Percentiles rank a stretch among this genome's conserved stretches.
Conservation (phyloP, 2,329 filamentous ascomycete species). For the Zasmidium citrigriseum region DNA sequence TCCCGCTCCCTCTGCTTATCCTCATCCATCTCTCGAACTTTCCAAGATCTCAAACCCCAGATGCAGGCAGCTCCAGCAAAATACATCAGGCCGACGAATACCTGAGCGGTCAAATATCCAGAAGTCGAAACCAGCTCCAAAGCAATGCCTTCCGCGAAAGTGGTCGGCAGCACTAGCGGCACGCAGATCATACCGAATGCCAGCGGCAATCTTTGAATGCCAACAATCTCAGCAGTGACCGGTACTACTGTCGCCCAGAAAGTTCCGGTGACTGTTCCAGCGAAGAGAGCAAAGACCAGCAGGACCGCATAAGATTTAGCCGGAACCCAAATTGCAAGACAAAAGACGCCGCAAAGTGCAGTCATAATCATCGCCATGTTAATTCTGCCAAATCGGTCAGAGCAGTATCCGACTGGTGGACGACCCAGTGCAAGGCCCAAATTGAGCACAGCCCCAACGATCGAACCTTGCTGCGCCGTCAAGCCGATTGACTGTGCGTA, state of each 20-base stretch:
- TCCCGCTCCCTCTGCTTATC: constrained; percentile 3
- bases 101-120: constrained; percentile 55
- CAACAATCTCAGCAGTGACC: constrained; percentile 30
- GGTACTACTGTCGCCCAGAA: constrained; percentile 31
- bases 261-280: constrained; percentile 24
- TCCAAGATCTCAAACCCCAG: constrained; percentile 59
- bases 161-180: constrained; percentile 26
- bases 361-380: constrained; percentile 28
- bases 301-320: constrained; percentile 24
- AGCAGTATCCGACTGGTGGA: constrained; percentile 24
- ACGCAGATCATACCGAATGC: constrained; percentile 31
- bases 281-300: constrained; percentile 24
- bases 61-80: constrained; percentile 52
- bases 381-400: constrained; percentile 27
- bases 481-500: constrained; percentile 27
- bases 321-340: constrained; percentile 26
- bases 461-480: constrained; percentile 21
- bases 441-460: constrained; percentile 28
- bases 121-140: constrained; percentile 24
- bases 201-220: constrained; percentile 26
- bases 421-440: constrained; percentile 29
- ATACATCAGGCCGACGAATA: constrained; percentile 62
- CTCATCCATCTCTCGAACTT: constrained; percentile 52
- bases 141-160: constrained; percentile 30
- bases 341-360: constrained; percentile 26